Percentiles rank a stretch among this genome's conserved stretches.
Evolutionary conservation across 441 rosid species (phyloP).

Genomic region (Populus tomentosa): DNA sequence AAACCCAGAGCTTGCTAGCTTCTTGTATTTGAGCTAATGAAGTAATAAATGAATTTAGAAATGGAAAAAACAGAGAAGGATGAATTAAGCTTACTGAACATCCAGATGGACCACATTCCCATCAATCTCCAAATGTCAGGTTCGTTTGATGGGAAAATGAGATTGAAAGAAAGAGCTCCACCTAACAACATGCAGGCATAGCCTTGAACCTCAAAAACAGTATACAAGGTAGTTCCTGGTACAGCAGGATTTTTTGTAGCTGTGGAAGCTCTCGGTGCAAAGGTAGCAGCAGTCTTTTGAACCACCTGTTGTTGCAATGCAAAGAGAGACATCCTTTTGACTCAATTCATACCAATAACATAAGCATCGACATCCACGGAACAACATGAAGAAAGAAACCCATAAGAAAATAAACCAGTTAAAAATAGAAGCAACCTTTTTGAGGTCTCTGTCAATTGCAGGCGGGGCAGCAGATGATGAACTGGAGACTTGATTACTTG

Average conservation of each 20-base stretch:
- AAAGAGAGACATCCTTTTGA: neutral
- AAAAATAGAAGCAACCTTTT: slow-evolving; percentile 41
- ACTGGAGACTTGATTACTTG: slow-evolving; percentile 13
- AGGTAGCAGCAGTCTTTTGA: slow-evolving; percentile 91
- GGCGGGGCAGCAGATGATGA: slow-evolving; percentile 25
- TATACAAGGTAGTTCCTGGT: slow-evolving; percentile 79
- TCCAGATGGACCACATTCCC: slow-evolving; percentile 99
- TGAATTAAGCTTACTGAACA: slow-evolving; percentile 82
- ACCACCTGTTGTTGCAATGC: slow-evolving; percentile 50
- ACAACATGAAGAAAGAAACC: neutral
- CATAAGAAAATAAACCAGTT: neutral
- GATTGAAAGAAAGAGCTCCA: slow-evolving; percentile 81
- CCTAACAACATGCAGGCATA: slow-evolving; percentile 75
- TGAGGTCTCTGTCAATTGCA: slow-evolving; percentile 62
- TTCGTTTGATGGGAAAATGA: slow-evolving; percentile 78
- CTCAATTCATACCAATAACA: neutral
- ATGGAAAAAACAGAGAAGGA: neutral
- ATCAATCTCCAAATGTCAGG: slow-evolving; percentile 95
- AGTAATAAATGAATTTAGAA: neutral
- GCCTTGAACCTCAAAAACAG: slow-evolving; percentile 88
- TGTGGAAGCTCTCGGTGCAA: slow-evolving; percentile 94
- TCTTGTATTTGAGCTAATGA: neutral
- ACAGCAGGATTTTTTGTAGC: slow-evolving; percentile 88
- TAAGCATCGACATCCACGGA: neutral
- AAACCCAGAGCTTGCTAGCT: too few species aligned